Evolutionary conservation across 257 asterid genomes (phyloP).

Genomic region (Fraxinus excelsior): DNA sequence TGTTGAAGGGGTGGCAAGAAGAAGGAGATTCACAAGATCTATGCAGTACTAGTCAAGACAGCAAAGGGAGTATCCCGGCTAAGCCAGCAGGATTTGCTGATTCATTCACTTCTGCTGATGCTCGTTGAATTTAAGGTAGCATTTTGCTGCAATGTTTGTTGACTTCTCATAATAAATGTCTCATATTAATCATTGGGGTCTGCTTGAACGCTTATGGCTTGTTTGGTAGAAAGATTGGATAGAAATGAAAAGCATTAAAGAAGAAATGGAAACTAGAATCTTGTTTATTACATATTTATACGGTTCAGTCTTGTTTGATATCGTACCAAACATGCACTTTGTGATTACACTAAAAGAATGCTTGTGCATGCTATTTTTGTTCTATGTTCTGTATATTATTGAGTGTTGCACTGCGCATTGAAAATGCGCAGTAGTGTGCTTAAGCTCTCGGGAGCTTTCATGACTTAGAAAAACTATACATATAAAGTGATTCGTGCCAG

Average conservation of each 20-base stretch:
- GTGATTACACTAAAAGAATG: background rate
- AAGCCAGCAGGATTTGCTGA: background rate
- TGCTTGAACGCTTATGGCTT: background rate
- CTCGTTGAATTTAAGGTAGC: conserved; percentile 1
- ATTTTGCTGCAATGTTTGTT: conserved; percentile 3
- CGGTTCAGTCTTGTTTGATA: background rate
- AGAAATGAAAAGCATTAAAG: background rate
- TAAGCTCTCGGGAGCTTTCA: background rate
- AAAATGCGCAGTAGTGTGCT: background rate
- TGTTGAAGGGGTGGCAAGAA: conserved; percentile 13
- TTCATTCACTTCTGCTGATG: conserved; percentile 3
- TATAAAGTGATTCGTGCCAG: background rate
- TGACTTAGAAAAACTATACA: background rate
- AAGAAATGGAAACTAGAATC: background rate
- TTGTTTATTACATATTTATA: background rate
- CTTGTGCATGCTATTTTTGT: background rate
- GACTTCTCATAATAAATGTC: background rate
- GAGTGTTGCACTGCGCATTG: background rate
- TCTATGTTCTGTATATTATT: background rate
- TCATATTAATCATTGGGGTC: background rate
- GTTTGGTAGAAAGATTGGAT: background rate
- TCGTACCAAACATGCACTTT: background rate
- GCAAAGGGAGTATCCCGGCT: conserved; percentile 7
- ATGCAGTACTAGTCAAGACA: background rate
- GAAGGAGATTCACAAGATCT: background rate